Evolutionary conservation across 2,329 filamentous ascomycete species (phyloP).

Genomic region (Capronia americana): DNA sequence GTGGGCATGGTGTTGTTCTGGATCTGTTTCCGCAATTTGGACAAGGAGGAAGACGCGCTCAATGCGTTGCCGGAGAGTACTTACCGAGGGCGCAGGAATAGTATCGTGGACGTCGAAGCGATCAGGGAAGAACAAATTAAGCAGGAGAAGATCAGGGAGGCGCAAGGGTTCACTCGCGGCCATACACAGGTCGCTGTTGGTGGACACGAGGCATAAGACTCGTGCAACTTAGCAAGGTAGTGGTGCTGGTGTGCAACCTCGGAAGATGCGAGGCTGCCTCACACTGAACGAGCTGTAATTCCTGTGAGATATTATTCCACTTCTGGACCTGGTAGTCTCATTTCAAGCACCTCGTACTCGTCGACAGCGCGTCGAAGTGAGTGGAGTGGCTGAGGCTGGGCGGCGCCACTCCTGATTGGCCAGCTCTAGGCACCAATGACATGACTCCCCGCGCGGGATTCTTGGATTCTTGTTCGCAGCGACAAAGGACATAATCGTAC

Average conservation of each 20-base stretch:
- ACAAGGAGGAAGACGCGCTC: conserved; percentile 69
- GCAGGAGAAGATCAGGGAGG: conserved; percentile 25
- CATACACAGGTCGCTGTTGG: background rate
- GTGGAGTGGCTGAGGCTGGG: background rate
- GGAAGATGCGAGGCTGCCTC: background rate
- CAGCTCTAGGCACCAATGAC: background rate
- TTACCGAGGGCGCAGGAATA: conserved; percentile 18
- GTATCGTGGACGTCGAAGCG: conserved; percentile 21
- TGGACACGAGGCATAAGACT: background rate
- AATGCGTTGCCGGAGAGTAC: conserved; percentile 51
- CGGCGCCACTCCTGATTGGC: background rate
- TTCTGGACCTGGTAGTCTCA: background rate
- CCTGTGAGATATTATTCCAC: background rate
- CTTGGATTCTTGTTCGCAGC: background rate
- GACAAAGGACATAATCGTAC: conserved; percentile 4
- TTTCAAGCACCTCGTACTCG: background rate
- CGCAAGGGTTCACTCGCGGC: conserved; percentile 9
- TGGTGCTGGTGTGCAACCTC: background rate
- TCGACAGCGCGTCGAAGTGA: too few species aligned
- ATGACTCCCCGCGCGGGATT: background rate
- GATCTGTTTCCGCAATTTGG: conserved; percentile 69
- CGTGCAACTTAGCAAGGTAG: background rate
- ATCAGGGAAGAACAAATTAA: conserved; percentile 2
- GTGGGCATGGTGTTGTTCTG: conserved; percentile 70
- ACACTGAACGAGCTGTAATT: background rate